Evolutionary conservation across 345 rosid species (phyloP).

Genomic region (Boechera stricta): DNA sequence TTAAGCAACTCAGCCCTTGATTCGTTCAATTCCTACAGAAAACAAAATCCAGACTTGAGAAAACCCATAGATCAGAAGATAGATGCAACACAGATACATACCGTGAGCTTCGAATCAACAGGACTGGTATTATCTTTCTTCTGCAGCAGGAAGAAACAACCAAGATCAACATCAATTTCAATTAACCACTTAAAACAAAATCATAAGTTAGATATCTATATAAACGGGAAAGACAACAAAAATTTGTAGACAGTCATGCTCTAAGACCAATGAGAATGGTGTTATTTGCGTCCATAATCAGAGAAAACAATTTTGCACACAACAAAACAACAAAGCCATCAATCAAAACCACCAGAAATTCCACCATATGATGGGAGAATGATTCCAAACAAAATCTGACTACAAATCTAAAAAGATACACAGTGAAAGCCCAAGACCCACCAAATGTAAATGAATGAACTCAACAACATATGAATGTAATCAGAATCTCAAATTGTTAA

Average conservation of each 20-base stretch:
- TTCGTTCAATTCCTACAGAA: slow-evolving; percentile 73
- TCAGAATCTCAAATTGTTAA: background rate
- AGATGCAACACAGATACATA: slow-evolving; percentile 30
- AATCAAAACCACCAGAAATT: background rate
- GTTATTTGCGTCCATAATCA: background rate
- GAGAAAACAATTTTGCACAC: background rate
- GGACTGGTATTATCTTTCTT: slow-evolving; percentile 70
- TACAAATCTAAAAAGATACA: background rate
- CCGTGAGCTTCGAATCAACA: slow-evolving; percentile 68
- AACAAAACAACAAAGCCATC: slow-evolving; percentile 20
- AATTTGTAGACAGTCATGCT: background rate
- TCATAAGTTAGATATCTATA: no score
- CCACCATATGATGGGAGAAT: background rate
- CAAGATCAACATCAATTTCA: slow-evolving; percentile 14
- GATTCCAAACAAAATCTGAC: background rate
- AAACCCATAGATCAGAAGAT: background rate
- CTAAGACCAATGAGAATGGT: slow-evolving; percentile 1
- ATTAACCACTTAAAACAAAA: background rate
- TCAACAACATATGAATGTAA: slow-evolving; percentile 4
- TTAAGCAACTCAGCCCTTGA: slow-evolving; percentile 83
- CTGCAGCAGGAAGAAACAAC: slow-evolving; percentile 52
- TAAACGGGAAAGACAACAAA: background rate
- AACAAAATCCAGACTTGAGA: background rate
- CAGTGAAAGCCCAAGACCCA: background rate
- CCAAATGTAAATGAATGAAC: background rate